phyloP scores from a whole-genome alignment of 2,329 filamentous ascomycete genomes.

The Curvularia lunata region DNA sequence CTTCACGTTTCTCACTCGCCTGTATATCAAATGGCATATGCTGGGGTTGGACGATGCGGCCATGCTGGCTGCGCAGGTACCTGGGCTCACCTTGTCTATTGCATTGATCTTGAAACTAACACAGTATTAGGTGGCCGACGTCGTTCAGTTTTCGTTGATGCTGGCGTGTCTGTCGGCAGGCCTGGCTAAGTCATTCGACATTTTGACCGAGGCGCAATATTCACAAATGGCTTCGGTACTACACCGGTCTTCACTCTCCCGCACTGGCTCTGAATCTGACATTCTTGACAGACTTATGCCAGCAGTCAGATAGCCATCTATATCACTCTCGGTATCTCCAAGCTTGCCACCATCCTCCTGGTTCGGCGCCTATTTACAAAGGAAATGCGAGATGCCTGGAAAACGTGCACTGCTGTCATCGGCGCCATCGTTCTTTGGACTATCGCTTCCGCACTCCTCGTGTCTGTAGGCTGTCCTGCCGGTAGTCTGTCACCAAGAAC shows the following conservation, averaged over 20 bases:
- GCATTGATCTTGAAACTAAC: not conserved
- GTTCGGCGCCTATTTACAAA: slow-evolving; percentile 38
- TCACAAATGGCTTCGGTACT: slow-evolving; percentile 28
- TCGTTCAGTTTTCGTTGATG: slow-evolving; percentile 29
- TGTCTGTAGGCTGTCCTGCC: not conserved
- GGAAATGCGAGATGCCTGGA: slow-evolving; percentile 34
- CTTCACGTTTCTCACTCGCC: slow-evolving; percentile 32
- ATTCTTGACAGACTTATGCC: not conserved
- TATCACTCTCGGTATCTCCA: slow-evolving; percentile 35
- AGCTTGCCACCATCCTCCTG: slow-evolving; percentile 35
- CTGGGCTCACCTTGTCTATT: not conserved
- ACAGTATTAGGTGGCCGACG: not conserved
- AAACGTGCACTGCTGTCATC: slow-evolving; percentile 31
- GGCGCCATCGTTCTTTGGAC: slow-evolving; percentile 30
- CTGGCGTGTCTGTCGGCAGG: slow-evolving; percentile 31
- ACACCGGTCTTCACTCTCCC: not conserved
- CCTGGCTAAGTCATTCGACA: slow-evolving; percentile 28
- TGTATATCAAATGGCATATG: slow-evolving; percentile 36
- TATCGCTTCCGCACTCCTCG: not conserved
- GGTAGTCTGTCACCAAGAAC: slow-evolving; percentile 14
- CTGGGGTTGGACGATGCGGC: slow-evolving; percentile 36
- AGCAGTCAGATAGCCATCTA: slow-evolving; percentile 31
- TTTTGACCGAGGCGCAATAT: slow-evolving; percentile 25
- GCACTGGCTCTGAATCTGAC: not conserved
- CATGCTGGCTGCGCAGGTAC: slow-evolving; percentile 34